Conservation (phyloP, 139 green algal genomes). For the Medakamo hakoo region DNA sequence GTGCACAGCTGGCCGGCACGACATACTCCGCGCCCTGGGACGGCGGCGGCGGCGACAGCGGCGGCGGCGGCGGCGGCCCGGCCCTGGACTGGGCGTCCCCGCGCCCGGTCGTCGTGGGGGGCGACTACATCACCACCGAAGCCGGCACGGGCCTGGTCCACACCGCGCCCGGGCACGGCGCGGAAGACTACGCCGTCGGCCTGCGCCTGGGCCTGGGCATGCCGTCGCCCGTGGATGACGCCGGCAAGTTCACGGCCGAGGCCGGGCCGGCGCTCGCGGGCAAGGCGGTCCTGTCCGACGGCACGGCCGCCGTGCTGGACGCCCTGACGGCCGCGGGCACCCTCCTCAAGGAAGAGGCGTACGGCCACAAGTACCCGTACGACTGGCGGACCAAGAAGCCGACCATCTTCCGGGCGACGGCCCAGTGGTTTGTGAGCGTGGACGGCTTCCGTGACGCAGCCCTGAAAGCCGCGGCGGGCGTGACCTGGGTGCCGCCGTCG, state of each 20-base stretch:
- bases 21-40: slow-evolving; percentile 84
- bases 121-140: slow-evolving; percentile 98
- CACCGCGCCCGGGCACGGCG: slow-evolving; percentile 86
- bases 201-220: slow-evolving; percentile 61
- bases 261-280: slow-evolving; percentile 64
- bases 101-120: slow-evolving; percentile 76
- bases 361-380: slow-evolving; percentile 98
- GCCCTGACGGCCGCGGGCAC: slow-evolving; percentile 35
- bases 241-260: slow-evolving; percentile 82
- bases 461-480: slow-evolving; percentile 47
- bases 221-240: slow-evolving; percentile 90
- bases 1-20: slow-evolving; percentile 50
- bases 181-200: slow-evolving; percentile 82
- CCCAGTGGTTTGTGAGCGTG: slow-evolving; percentile 68
- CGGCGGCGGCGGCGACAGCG: no score
- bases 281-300: slow-evolving; percentile 62
- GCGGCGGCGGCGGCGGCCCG: no score
- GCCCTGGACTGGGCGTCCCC: slow-evolving; percentile 43
- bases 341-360: slow-evolving; percentile 78
- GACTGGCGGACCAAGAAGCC: slow-evolving; percentile 99
- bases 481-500: slow-evolving; percentile 65
- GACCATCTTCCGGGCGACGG: slow-evolving; percentile 94
- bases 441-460: slow-evolving; percentile 64
- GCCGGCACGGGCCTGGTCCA: slow-evolving; percentile 93
- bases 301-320: slow-evolving; percentile 69